phyloP scores from a whole-genome alignment of 1,284 basidiomycete species.

The Papiliotrema flavescens region DNA sequence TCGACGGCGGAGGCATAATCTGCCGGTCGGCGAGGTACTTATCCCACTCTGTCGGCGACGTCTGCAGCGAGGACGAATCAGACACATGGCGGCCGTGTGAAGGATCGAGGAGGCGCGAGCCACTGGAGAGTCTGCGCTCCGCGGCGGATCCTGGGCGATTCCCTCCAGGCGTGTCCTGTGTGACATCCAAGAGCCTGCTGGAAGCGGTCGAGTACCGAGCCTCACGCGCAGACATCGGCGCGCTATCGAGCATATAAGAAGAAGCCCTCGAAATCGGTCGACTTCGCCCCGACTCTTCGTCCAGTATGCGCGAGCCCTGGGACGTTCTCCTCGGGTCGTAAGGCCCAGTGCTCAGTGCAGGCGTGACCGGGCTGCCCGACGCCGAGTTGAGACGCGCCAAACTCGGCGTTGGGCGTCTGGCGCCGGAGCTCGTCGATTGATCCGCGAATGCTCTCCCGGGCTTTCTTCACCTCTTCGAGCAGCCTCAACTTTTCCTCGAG shows the following conservation, averaged over 20 bases:
- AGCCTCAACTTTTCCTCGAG: conserved; percentile 38
- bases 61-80: conserved; percentile 1
- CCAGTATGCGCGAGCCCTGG: no score
- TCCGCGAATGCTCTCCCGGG: conserved; percentile 35
- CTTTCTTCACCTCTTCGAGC: conserved; percentile 42
- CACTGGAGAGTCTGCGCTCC: background rate
- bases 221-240: background rate
- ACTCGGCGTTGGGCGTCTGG: conserved; percentile 17
- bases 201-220: conserved; percentile 12
- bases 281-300: background rate
- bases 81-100: conserved; percentile 10
- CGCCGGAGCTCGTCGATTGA: conserved; percentile 37
- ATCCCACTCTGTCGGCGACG: conserved; percentile 35
- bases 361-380: background rate
- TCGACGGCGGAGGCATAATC: conserved; percentile 24
- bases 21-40: conserved; percentile 34
- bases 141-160: background rate
- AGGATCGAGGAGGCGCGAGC: background rate
- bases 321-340: no score
- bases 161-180: background rate
- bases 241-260: background rate
- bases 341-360: background rate
- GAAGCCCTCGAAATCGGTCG: background rate
- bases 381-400: no score
- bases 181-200: conserved; percentile 9